Evolutionary conservation across 768 basidiomycete genomes (phyloP).

Genomic region (Rossbeevera mucosa): DNA sequence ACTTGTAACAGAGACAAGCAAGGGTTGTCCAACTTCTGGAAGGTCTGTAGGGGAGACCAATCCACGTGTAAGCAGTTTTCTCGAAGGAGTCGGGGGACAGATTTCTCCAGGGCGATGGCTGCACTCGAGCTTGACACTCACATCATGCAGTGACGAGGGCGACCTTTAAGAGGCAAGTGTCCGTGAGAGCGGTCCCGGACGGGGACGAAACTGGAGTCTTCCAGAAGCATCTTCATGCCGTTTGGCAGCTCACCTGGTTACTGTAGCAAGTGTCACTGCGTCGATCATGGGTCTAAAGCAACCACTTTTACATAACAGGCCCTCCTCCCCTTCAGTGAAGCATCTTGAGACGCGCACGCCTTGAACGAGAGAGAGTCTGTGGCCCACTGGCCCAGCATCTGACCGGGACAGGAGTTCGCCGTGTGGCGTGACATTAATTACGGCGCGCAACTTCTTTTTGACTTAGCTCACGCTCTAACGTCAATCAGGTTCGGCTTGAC

Average conservation of each 20-base stretch:
- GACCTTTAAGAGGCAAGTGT: not conserved
- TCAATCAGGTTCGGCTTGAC: slow-evolving; percentile 6
- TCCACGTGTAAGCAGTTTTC: slow-evolving; percentile 3
- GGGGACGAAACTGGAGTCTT: slow-evolving; percentile 1
- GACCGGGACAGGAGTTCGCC: slow-evolving; percentile 13
- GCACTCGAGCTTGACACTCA: not conserved
- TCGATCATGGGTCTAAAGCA: slow-evolving; percentile 9
- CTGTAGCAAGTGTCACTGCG: slow-evolving; percentile 1
- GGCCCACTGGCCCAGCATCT: not conserved
- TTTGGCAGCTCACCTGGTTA: not conserved
- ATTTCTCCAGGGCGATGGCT: not conserved
- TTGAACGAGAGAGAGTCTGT: not conserved
- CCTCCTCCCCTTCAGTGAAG: not conserved
- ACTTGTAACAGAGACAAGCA: slow-evolving; percentile 54
- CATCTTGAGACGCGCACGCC: not conserved
- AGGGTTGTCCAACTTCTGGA: slow-evolving; percentile 66
- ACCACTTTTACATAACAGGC: not conserved
- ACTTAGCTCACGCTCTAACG: slow-evolving; percentile 16
- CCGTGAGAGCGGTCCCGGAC: not conserved
- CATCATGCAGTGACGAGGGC: not conserved
- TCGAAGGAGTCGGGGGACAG: not conserved
- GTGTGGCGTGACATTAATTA: slow-evolving; percentile 18
- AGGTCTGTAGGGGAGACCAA: slow-evolving; percentile 35
- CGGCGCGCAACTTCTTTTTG: slow-evolving; percentile 15
- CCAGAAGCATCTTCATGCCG: slow-evolving; percentile 13